Percentiles rank a stretch among this genome's conserved stretches.
Conservation (phyloP, 164 flowering plant species). For the Kalanchoe fedtschenkoi region DNA sequence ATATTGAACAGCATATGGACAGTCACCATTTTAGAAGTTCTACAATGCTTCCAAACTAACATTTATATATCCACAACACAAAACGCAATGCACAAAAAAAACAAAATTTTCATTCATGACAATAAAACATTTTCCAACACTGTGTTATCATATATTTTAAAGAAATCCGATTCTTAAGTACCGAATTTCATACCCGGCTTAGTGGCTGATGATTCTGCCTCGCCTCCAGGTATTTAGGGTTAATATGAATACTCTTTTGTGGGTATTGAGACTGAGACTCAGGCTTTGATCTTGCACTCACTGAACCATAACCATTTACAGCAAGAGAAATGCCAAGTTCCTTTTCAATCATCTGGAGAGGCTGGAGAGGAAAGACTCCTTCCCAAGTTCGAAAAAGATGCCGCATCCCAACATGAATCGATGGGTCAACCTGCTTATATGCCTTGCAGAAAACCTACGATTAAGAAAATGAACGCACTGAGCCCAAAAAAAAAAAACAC, state of each 20-base stretch:
- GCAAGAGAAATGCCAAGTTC: conserved; percentile 62
- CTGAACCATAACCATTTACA: conserved; percentile 53
- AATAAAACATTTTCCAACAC: too few species aligned
- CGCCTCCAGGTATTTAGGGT: conserved; percentile 87
- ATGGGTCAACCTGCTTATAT: conserved; percentile 72
- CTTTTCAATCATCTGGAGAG: conserved; percentile 78
- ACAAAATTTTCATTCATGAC: too few species aligned
- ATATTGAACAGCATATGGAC: too few species aligned
- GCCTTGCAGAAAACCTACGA: conserved; percentile 87
- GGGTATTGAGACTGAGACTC: conserved; percentile 64
- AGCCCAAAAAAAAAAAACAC: background rate
- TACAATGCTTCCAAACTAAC: too few species aligned
- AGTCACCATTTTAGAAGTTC: too few species aligned
- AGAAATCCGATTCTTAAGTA: too few species aligned
- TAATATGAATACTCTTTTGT: conserved; percentile 87
- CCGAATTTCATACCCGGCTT: conserved; percentile 36
- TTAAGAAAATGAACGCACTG: background rate
- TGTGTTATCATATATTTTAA: too few species aligned
- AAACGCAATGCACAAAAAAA: too few species aligned
- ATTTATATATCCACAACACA: too few species aligned
- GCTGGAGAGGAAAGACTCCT: conserved; percentile 69
- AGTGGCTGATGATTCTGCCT: conserved; percentile 88
- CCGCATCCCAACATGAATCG: conserved; percentile 66
- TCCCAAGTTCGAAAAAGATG: conserved; percentile 99
- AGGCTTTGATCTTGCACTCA: conserved; percentile 36